Base-by-base conservation (phyloP, 495 filamentous ascomycete genomes). In the Delitschia confertaspora region DNA sequence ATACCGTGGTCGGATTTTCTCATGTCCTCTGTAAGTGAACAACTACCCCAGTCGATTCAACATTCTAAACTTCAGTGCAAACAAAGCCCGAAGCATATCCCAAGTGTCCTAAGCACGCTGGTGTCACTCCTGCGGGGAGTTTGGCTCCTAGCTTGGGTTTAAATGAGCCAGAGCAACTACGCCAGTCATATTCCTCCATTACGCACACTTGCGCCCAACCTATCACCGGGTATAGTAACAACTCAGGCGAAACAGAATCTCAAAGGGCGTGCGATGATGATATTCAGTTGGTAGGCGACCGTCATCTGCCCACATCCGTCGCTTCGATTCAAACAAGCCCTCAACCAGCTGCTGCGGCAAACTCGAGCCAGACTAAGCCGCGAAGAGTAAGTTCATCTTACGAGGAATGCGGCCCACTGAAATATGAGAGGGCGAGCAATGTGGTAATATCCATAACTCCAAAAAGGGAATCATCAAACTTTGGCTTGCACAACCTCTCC, bases 1-100 rank as follows among this genome's bases (percentile, higher is more conserved):
- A 43, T 55, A 7, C 51, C 51, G 0, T 58, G 51, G 55, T 58
- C 55, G 8, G 47, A 54, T 9, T 58, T 36, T 20, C 10, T 55
- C n/a, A 49, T 38, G 30, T 27, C 51, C 1, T 46, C 40, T 8
- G 51, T 45, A 38, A 21, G 42, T 45, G 3, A 10, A 7, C 3
- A 3, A 16, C 9, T 17, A 2, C 10, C 11, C 3, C 14, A 14
- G 31, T 13, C 8, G 30, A 34, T 6, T 9, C n/a, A n/a, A 32
- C 32, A n/a, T 13, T 18, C 8, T 6, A 35, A 23, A 22, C 4
- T 16, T 21, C 22, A 20, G 16, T 17, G 20, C n/a, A 5, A 0
- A 10, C 18, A 4, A 33, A 32, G n/a, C 3, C 3, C n/a, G 24
- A 25, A 21, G 6, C 5, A 9, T 21, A 21, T 2, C 18, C 3